Evolutionary conservation across 2,329 filamentous ascomycete species (phyloP).

Genomic region (Mycosphaerella sp.): DNA sequence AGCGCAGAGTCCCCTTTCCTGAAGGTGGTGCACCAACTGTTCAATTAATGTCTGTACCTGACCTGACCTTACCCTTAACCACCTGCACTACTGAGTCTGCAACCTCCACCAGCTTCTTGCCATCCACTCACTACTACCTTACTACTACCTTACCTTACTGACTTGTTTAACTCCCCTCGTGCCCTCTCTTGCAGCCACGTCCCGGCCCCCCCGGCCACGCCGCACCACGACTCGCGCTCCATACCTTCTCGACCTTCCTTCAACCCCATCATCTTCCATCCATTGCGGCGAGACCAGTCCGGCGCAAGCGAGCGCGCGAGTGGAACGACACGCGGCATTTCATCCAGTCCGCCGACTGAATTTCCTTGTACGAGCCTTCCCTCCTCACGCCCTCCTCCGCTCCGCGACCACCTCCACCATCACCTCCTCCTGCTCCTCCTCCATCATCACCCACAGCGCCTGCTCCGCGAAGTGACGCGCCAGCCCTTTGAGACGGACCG

Average conservation of each 20-base stretch:
- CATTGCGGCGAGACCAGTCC: conserved; percentile 5
- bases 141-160: not conserved
- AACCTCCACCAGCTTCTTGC: conserved; percentile 16
- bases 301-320: conserved; percentile 12
- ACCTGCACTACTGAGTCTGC: too few species aligned
- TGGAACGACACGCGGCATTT: conserved; percentile 24
- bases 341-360: conserved; percentile 14
- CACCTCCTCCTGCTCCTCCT: not conserved
- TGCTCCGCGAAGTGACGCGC: conserved; percentile 7
- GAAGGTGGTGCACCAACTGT: not conserved
- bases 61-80: too few species aligned
- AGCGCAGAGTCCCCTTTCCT: conserved; percentile 6
- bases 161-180: not conserved
- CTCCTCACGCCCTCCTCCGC: not conserved
- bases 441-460: conserved; percentile 9
- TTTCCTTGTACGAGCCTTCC: conserved; percentile 16
- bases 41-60: too few species aligned
- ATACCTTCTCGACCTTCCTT: conserved; percentile 17
- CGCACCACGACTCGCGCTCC: conserved; percentile 8
- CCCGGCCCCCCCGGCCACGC: conserved; percentile 10
- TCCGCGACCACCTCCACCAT: too few species aligned
- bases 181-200: conserved; percentile 10
- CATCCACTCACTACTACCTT: not conserved
- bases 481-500: conserved; percentile 2
- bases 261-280: conserved; percentile 4